Base-by-base conservation (phyloP, 345 rosid species). In the Garcia nutans region DNA sequence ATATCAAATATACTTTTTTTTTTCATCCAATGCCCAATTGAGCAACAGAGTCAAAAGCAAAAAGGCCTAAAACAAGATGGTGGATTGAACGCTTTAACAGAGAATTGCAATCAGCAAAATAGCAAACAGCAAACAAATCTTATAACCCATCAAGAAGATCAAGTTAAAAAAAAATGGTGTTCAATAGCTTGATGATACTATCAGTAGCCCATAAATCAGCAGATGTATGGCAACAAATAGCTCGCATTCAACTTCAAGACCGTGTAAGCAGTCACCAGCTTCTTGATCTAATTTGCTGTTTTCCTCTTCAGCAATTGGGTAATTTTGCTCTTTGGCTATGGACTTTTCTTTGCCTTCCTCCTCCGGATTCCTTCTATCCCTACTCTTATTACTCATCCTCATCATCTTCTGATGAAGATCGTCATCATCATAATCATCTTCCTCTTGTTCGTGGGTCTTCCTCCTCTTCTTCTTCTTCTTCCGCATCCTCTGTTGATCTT, bases 251-350 rank as follows among this genome's bases (percentile, higher is more conserved):
- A 19, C 70, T 80, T 15, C 79, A 76, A 52, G 88, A 89, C 22
- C 84, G 87, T 16, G 12, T 89, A 45, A 84, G 74, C 80, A 76
- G 83, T 61, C 83, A 66, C 24, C 88, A 87, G 87, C 80, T 92
- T 62, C 72, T 92, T 24, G 93, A 92, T 78, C 83, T 92, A 55
- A 77, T 88, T 12, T 92, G 90, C 77, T 89, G 91, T 82, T 73
- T 90, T 78, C 97, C 94, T 42, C 81, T 90, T 68, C 87, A 85
- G 28, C 91, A 90, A 81, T 72, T 90, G 62, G 85, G 97, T 72
- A 91, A 87, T 76, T 78, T 92, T 68, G 71, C 85, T 78, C 83
- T 85, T 60, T 85, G 74, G 69, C 49, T 90, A 68, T 86, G 89
- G 91, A 87, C 89, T 55, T 87, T 84, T 68, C 76, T 92, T 33